phyloP scores from a whole-genome alignment of 225 moss, liverwort and hornwort species.

The Physcomitrium patens region DNA sequence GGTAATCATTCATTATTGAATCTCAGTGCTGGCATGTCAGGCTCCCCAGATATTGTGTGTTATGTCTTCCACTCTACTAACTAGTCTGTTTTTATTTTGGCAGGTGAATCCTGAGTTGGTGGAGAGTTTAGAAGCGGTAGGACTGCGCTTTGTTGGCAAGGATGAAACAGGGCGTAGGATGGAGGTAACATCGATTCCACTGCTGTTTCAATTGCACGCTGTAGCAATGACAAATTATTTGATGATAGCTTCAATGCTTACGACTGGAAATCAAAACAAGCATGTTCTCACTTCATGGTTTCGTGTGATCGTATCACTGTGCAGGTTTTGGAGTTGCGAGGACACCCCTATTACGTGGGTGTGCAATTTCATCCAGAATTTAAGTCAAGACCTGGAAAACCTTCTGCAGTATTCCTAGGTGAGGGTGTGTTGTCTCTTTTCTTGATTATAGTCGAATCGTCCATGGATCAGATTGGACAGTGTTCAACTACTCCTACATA shows the following conservation, averaged over 20 bases:
- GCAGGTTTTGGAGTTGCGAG: constrained; percentile 85
- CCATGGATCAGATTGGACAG: not conserved
- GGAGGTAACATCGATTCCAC: constrained; percentile 54
- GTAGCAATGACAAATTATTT: not conserved
- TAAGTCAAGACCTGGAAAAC: constrained; percentile 91
- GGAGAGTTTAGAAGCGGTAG: constrained; percentile 65
- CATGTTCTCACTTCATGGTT: not conserved
- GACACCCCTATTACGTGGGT: constrained; percentile 88
- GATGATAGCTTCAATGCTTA: not conserved
- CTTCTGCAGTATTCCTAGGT: constrained; percentile 89
- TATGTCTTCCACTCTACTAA: not conserved
- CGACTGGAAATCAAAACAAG: not conserved
- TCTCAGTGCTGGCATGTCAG: not conserved
- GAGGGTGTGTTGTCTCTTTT: constrained; percentile 2
- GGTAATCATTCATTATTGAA: constrained; percentile 38
- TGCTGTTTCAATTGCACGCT: constrained; percentile 6
- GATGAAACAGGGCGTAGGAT: constrained; percentile 83
- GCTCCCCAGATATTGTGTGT: not conserved
- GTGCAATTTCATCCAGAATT: constrained; percentile 98
- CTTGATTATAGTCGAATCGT: not conserved
- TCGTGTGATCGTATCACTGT: not conserved
- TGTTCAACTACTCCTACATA: not conserved
- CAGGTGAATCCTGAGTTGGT: constrained; percentile 93
- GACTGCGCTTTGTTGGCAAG: constrained; percentile 77
- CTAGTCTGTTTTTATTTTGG: not conserved